Conservation (phyloP, 768 basidiomycete genomes). For the Fibroporia radiculosa region DNA sequence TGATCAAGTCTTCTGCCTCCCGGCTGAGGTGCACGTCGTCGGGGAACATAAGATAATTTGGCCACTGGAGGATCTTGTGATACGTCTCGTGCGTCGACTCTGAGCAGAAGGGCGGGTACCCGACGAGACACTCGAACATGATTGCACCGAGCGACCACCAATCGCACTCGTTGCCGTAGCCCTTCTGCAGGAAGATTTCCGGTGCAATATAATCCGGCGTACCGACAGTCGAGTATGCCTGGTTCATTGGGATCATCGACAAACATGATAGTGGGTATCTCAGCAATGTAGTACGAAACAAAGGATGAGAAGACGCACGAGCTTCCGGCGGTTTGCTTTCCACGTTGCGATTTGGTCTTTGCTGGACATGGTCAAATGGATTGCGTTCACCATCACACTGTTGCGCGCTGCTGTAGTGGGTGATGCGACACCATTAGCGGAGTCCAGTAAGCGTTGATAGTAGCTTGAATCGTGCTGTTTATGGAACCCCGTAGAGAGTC, state of each 20-base stretch:
- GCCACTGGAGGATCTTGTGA: conserved; percentile 96
- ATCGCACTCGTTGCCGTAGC: conserved; percentile 98
- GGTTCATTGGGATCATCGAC: conserved; percentile 1
- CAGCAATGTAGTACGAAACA: neutral
- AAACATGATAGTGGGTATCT: neutral
- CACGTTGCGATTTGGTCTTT: conserved; percentile 95
- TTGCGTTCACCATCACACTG: conserved; percentile 95
- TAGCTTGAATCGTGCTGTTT: conserved; percentile 96
- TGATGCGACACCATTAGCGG: conserved; percentile 41
- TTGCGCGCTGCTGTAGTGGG: conserved; percentile 57
- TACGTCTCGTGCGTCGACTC: conserved; percentile 97
- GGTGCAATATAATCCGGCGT: conserved; percentile 97
- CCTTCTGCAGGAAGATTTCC: conserved; percentile 92
- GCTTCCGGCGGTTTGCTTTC: conserved; percentile 96
- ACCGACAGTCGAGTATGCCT: conserved; percentile 98
- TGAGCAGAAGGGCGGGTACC: conserved; percentile 95
- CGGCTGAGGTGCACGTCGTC: conserved; percentile 90
- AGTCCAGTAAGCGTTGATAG: conserved; percentile 83
- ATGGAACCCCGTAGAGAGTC: conserved; percentile 98
- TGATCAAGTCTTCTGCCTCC: conserved; percentile 86
- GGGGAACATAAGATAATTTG: conserved; percentile 77
- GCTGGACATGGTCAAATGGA: conserved; percentile 90
- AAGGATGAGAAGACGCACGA: conserved; percentile 41
- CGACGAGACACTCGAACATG: conserved; percentile 97
- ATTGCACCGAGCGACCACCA: conserved; percentile 99